Conservation (phyloP, 805 yeast species). For the Clavispora fructus region DNA sequence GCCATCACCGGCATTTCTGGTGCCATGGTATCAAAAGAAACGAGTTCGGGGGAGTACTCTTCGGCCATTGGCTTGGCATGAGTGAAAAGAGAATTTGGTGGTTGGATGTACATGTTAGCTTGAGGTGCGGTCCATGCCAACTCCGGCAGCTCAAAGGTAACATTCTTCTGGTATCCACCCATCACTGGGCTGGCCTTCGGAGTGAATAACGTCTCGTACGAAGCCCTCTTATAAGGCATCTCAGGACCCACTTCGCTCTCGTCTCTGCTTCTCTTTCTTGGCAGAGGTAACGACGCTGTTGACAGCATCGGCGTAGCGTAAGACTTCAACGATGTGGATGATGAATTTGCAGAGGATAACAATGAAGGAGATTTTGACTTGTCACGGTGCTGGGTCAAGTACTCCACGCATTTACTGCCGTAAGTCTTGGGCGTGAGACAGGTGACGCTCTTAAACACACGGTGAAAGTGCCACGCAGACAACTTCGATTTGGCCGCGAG, state of each 20-base stretch:
- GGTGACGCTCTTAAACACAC: conserved; percentile 81
- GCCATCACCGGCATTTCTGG: neutral
- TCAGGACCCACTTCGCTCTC: neutral
- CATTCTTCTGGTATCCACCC: neutral
- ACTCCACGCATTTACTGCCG: conserved; percentile 77
- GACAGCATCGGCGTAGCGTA: conserved; percentile 6
- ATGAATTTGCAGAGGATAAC: neutral
- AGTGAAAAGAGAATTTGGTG: neutral
- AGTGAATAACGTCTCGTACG: neutral
- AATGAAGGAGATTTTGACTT: neutral
- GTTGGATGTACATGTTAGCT: neutral
- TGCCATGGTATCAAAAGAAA: neutral
- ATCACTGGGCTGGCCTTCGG: neutral
- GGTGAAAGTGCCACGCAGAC: conserved; percentile 90
- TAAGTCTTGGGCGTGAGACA: conserved; percentile 86
- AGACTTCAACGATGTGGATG: neutral
- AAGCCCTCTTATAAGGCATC: neutral
- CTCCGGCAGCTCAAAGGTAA: neutral
- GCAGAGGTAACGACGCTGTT: neutral
- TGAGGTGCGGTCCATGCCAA: neutral
- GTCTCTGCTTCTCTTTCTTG: conserved; percentile 1
- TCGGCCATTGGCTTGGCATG: neutral
- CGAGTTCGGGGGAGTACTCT: neutral
- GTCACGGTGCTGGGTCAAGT: conserved; percentile 29
- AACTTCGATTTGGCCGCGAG: conserved; percentile 78